Evolutionary conservation across 179 eudicot genomes (phyloP).

Genomic region (Actinidia chinensis): DNA sequence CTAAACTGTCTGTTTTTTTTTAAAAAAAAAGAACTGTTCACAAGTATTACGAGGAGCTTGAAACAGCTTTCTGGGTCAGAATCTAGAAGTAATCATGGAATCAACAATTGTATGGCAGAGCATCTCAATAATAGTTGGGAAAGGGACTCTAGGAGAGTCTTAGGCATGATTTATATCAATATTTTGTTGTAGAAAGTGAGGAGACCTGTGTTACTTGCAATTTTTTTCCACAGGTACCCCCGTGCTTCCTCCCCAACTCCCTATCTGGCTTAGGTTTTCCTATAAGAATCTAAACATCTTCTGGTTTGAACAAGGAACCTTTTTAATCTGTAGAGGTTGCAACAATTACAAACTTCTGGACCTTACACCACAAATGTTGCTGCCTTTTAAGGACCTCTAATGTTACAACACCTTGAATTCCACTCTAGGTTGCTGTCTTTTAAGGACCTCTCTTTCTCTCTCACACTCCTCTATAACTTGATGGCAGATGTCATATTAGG

Average conservation of each 20-base stretch:
- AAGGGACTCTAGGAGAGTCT: background rate
- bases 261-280: background rate
- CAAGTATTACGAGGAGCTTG: background rate
- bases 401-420: no score
- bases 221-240: background rate
- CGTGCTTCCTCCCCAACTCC: background rate
- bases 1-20: no score
- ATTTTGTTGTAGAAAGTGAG: background rate
- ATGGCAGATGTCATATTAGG: background rate
- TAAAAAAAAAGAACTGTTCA: background rate
- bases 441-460: background rate
- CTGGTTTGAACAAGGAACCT: no score
- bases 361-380: background rate
- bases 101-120: no score
- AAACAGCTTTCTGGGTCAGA: background rate
- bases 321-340: no score
- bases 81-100: background rate
- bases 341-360: no score
- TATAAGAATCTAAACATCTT: no score
- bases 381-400: background rate
- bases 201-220: background rate
- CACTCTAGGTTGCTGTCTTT: no score
- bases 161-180: background rate
- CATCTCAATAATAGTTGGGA: no score
- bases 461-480: background rate